Percentiles rank a stretch among this genome's conserved stretches.
phyloP scores from a whole-genome alignment of 768 basidiomycete genomes.

The Pisolithus orientalis region DNA sequence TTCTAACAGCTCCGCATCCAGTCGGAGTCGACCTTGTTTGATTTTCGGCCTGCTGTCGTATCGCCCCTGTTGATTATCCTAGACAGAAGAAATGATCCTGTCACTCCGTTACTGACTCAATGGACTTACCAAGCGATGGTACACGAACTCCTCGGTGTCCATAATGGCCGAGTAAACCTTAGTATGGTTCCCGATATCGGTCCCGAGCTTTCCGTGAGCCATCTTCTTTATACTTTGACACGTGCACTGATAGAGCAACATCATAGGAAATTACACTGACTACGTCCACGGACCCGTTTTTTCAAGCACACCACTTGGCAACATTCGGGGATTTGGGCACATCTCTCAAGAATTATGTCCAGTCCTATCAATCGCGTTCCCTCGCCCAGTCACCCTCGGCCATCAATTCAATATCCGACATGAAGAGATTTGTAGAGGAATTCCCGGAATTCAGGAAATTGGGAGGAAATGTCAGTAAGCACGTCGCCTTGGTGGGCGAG shows the following conservation, averaged over 20 bases:
- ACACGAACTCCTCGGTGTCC: constrained; percentile 89
- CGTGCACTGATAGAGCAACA: constrained; percentile 5
- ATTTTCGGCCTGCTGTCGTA: constrained; percentile 85
- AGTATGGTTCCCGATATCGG: constrained; percentile 78
- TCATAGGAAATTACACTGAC: constrained; percentile 89
- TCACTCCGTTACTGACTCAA: constrained; percentile 91
- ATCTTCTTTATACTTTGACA: constrained; percentile 5
- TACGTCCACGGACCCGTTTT: constrained; percentile 88
- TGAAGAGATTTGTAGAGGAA: constrained; percentile 97
- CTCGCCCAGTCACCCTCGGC: constrained; percentile 66
- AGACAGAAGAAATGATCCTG: constrained; percentile 94
- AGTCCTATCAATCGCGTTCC: constrained; percentile 85
- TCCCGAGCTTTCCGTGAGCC: constrained; percentile 75
- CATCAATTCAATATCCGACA: constrained; percentile 91
- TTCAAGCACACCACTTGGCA: constrained; percentile 80
- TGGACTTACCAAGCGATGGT: constrained; percentile 99
- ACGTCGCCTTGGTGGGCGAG: constrained; percentile 95
- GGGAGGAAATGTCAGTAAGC: constrained; percentile 97
- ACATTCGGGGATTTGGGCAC: constrained; percentile 97
- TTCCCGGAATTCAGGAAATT: constrained; percentile 97
- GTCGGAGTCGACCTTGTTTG: constrained; percentile 78
- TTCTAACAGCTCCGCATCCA: constrained; percentile 65
- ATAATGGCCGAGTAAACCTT: constrained; percentile 88
- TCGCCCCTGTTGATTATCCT: constrained; percentile 87
- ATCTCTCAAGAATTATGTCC: constrained; percentile 86